Percentiles rank a stretch among this genome's conserved stretches.
Conservation (phyloP, 768 basidiomycete species). For the Mycena capillaripes region DNA sequence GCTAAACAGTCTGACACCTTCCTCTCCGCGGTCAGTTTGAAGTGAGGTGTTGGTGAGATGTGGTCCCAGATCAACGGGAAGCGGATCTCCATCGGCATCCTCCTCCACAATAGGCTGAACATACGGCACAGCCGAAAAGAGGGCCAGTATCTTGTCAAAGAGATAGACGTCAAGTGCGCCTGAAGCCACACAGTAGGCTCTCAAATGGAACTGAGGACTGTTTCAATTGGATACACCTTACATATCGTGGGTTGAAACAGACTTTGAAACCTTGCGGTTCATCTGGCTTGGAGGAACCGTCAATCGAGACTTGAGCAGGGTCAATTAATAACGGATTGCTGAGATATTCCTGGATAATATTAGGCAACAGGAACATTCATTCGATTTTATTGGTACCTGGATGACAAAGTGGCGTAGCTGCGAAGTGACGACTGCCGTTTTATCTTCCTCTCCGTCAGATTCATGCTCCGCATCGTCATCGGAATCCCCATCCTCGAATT, state of each 20-base stretch:
- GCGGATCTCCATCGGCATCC: constrained; percentile 40
- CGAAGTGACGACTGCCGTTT: constrained; percentile 79
- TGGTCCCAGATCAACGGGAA: constrained; percentile 66
- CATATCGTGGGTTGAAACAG: constrained; percentile 37
- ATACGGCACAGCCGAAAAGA: constrained; percentile 89
- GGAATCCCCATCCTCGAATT: constrained; percentile 77
- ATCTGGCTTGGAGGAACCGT: constrained; percentile 38
- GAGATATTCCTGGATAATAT: constrained; percentile 82
- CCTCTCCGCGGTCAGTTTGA: constrained; percentile 77
- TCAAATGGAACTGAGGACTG: constrained; percentile 85
- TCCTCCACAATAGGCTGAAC: constrained; percentile 54
- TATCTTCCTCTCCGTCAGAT: constrained; percentile 43
- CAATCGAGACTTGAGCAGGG: constrained; percentile 60
- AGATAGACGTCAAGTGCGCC: constrained; percentile 87
- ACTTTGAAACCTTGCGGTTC: constrained; percentile 72
- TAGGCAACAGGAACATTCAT: constrained; percentile 23
- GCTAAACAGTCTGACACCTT: constrained; percentile 81
- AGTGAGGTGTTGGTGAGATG: constrained; percentile 96
- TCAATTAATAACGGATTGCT: constrained; percentile 83
- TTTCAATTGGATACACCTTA: constrained; percentile 4
- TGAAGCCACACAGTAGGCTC: constrained; percentile 87
- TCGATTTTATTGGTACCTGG: constrained; percentile 69
- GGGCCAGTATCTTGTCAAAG: constrained; percentile 85
- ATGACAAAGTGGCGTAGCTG: constrained; percentile 97
- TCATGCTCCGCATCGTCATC: constrained; percentile 54